Conservation (phyloP, 176 grass and related monocot species). For the Avena insularis region DNA sequence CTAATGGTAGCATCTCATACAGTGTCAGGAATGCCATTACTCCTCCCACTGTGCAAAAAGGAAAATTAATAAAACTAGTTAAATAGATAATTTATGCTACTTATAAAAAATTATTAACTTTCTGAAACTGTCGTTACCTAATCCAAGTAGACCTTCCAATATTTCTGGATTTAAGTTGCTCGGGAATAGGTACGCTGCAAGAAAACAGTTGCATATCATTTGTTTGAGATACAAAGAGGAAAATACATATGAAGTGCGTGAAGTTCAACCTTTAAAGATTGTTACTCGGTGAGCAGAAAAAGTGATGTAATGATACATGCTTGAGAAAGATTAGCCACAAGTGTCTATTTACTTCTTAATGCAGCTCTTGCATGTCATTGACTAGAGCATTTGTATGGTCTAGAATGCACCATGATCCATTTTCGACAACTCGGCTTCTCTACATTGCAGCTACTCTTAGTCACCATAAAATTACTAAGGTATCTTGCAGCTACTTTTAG, state of each 20-base stretch:
- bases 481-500: not conserved
- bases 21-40: constrained; percentile 95
- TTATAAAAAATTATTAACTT: not conserved
- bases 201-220: constrained; percentile 26
- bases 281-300: not conserved
- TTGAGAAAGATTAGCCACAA: not conserved
- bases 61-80: constrained; percentile 21
- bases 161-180: constrained; percentile 91
- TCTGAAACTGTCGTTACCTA: constrained; percentile 57
- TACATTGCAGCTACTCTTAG: too few relatives aligned
- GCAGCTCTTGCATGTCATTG: not conserved
- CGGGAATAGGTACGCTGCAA: constrained; percentile 88
- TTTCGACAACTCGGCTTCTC: not conserved
- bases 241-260: constrained; percentile 5
- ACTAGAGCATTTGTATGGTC: not conserved
- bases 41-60: constrained; percentile 72
- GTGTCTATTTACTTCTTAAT: not conserved
- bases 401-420: not conserved
- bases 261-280: constrained; percentile 18
- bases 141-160: constrained; percentile 97
- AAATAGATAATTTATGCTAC: constrained; percentile 7
- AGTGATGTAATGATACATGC: not conserved
- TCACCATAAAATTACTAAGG: not conserved
- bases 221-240: constrained; percentile 23
- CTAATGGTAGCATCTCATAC: constrained; percentile 90